phyloP scores from a whole-genome alignment of 306 rosid genomes.

The Senna siamea region DNA sequence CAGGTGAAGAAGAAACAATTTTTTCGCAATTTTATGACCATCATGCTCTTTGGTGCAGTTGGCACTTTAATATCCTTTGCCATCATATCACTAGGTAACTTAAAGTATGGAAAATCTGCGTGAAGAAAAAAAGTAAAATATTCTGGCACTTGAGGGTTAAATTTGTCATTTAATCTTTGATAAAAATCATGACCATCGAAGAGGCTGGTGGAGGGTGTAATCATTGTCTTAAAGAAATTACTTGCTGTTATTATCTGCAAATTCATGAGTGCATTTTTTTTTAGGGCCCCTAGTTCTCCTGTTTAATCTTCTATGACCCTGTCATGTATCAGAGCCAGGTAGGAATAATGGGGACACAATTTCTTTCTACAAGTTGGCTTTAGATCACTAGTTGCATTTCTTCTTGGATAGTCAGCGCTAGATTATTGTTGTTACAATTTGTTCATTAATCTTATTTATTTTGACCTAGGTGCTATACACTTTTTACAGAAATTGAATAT shows the following conservation, averaged over 20 bases:
- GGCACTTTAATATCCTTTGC: constrained; percentile 92
- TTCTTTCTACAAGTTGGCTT: background rate
- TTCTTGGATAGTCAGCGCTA: too few species aligned
- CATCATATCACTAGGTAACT: constrained; percentile 84
- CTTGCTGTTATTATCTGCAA: background rate
- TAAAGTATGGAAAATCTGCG: constrained; percentile 1
- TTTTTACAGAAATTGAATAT: constrained; percentile 77
- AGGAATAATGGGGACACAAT: background rate
- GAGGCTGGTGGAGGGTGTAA: background rate
- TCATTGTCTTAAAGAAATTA: background rate
- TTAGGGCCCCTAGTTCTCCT: too few species aligned
- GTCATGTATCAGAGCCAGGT: background rate
- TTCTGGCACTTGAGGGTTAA: background rate
- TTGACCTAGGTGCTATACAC: constrained; percentile 78
- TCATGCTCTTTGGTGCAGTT: constrained; percentile 86
- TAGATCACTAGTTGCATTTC: background rate
- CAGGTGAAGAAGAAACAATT: constrained; percentile 97
- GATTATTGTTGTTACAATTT: constrained; percentile 4
- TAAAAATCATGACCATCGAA: background rate
- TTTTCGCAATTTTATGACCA: constrained; percentile 87
- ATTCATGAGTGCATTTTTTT: background rate
- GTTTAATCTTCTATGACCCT: too few species aligned
- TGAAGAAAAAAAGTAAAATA: background rate
- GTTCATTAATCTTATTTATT: constrained; percentile 30
- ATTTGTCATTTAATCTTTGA: background rate